Conservation (phyloP, 768 basidiomycete species). For the Kondoa subrosea region DNA sequence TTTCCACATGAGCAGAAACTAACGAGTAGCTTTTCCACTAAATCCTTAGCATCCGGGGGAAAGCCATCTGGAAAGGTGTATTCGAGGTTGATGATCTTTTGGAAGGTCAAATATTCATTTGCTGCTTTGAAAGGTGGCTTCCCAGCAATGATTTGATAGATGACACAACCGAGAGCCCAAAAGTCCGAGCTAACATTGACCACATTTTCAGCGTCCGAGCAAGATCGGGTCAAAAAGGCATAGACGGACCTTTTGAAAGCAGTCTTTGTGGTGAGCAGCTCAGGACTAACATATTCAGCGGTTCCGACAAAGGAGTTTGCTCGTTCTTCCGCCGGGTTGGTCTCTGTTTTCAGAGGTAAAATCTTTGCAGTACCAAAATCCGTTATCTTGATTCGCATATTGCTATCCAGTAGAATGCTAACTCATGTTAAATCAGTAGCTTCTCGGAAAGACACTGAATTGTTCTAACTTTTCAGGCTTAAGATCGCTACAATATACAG, state of each 20-base stretch:
- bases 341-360: constrained; percentile 9
- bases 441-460: neutral
- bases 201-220: neutral
- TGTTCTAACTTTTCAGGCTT: constrained; percentile 37
- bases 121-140: constrained; percentile 73
- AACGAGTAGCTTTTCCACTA: constrained; percentile 63
- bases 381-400: constrained; percentile 78
- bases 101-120: constrained; percentile 86
- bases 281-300: constrained; percentile 75
- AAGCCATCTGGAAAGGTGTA: constrained; percentile 77
- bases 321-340: constrained; percentile 12
- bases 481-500: constrained; percentile 28
- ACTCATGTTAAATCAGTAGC: neutral
- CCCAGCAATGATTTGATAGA: constrained; percentile 84
- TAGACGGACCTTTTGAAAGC: constrained; percentile 53
- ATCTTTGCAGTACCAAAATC: constrained; percentile 75
- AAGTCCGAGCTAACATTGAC: constrained; percentile 58
- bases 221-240: too few relatives aligned
- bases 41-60: constrained; percentile 54
- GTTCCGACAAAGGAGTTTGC: constrained; percentile 62
- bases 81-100: constrained; percentile 75
- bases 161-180: constrained; percentile 86
- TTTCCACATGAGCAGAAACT: constrained; percentile 23
- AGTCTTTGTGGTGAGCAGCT: constrained; percentile 52
- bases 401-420: constrained; percentile 78